A percentile compares a stretch with the other conserved stretches of the same genome.
Conservation (phyloP, 2,329 filamentous ascomycete species). For the Epichloe hybrida region DNA sequence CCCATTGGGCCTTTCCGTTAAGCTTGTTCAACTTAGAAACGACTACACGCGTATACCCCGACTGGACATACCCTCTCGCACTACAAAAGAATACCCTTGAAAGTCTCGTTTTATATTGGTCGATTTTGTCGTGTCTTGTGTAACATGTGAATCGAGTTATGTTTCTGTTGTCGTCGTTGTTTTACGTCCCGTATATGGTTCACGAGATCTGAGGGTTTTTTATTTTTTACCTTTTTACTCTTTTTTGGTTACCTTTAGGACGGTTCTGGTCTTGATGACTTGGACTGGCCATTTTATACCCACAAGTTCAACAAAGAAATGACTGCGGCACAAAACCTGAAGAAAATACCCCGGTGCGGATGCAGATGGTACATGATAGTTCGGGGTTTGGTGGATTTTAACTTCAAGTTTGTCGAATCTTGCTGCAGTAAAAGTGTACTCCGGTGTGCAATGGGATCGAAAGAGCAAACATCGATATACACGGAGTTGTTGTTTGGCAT, state of each 20-base stretch:
- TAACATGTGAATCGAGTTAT: slow-evolving; percentile 3
- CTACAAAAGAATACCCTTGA: slow-evolving; percentile 42
- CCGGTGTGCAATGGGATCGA: not conserved
- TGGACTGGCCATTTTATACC: slow-evolving; percentile 22
- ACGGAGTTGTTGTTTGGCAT: not conserved
- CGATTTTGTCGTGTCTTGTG: not conserved
- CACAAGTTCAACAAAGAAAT: slow-evolving; percentile 17
- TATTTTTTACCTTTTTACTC: not conserved
- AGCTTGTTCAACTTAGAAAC: slow-evolving; percentile 36
- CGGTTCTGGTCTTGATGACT: slow-evolving; percentile 20
- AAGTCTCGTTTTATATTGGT: slow-evolving; percentile 10
- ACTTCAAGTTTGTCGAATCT: not conserved
- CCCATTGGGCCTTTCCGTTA: slow-evolving; percentile 85
- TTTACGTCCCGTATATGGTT: slow-evolving; percentile 4
- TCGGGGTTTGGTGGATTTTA: not conserved
- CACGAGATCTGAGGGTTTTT: slow-evolving; percentile 5
- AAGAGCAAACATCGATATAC: not conserved
- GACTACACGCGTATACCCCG: slow-evolving; percentile 42
- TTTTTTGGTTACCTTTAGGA: slow-evolving; percentile 8
- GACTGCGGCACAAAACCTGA: slow-evolving; percentile 15
- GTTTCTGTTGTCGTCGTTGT: slow-evolving; percentile 5
- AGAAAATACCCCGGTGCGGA: slow-evolving; percentile 19
- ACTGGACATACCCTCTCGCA: slow-evolving; percentile 53
- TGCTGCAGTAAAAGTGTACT: not conserved
- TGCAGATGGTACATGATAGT: slow-evolving; percentile 1